Base-by-base conservation (phyloP, 331 rosid species). In the Spiraea crenata region DNA sequence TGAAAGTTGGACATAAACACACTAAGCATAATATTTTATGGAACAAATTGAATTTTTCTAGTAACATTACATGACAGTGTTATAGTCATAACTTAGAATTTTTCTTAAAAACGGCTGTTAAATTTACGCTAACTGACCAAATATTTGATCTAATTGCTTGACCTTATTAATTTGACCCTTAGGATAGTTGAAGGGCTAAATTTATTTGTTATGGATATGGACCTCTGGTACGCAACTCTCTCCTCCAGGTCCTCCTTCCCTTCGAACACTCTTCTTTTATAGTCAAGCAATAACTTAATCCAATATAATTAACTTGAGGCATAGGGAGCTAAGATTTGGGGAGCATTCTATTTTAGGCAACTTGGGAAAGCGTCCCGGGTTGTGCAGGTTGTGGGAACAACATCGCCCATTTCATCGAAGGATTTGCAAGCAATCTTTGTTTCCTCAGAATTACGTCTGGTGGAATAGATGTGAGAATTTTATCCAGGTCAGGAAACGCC, bases 301-400 rank as follows among this genome's bases (percentile, higher is more conserved):
- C n/a, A n/a, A n/a, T n/a, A n/a, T n/a, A n/a, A n/a, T n/a, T 25
- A 25, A 25, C 31, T 25, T 25, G 31, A 25, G 31, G 31, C 31
- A 25, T 25, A 25, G n/a, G n/a, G n/a, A n/a, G n/a, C n/a, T n/a
- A n/a, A n/a, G n/a, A n/a, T n/a, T n/a, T n/a, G n/a, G n/a, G n/a
- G n/a, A n/a, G n/a, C n/a, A n/a, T n/a, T n/a, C n/a, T n/a, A 25
- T 2, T 25, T 25, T 25, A 25, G n/a, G n/a, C n/a, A n/a, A n/a
- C n/a, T n/a, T n/a, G n/a, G 89, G 76, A 85, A 85, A 25, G 89
- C 86, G 2, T 85, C 89, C 86, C 84, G 2, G 84, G 70, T 56
- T 82, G 89, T 0, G 84, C 82, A 5, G 86, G 89, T 58, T 82
- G 89, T 35, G 89, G 89, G 73, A 85, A 82, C 82, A 82, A 66